Conservation (phyloP, 2,329 filamentous ascomycete genomes). For the Colletotrichum gloeosporioides region DNA sequence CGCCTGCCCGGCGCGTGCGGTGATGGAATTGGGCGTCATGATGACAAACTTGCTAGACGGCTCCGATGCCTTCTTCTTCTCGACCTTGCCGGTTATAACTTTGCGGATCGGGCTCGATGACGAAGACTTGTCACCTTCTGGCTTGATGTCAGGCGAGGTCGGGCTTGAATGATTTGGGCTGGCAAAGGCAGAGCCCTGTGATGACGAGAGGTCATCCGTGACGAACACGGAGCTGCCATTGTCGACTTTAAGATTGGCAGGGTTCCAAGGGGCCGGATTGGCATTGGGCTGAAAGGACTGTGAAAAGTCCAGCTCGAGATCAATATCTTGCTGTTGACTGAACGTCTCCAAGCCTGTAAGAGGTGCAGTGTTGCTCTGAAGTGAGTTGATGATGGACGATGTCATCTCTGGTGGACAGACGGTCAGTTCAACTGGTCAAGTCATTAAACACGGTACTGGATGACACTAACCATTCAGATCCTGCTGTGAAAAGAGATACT, state of each 20-base stretch:
- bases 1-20: slow-evolving; percentile 52
- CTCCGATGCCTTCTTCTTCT: slow-evolving; percentile 45
- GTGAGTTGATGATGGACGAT: slow-evolving; percentile 33
- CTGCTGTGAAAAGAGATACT: slow-evolving; percentile 42
- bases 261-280: slow-evolving; percentile 44
- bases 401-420: slow-evolving; percentile 28
- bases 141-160: slow-evolving; percentile 31
- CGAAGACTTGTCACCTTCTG: slow-evolving; percentile 31
- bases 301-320: slow-evolving; percentile 44
- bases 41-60: slow-evolving; percentile 54
- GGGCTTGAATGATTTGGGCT: slow-evolving; percentile 25
- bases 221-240: slow-evolving; percentile 36
- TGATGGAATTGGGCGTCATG: slow-evolving; percentile 59
- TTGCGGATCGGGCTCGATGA: slow-evolving; percentile 43
- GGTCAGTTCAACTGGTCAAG: background rate
- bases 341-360: slow-evolving; percentile 27
- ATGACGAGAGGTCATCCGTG: slow-evolving; percentile 44
- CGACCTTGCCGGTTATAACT: slow-evolving; percentile 47
- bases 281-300: slow-evolving; percentile 36
- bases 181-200: slow-evolving; percentile 32
- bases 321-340: slow-evolving; percentile 33
- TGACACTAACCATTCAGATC: slow-evolving; percentile 35
- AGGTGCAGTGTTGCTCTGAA: slow-evolving; percentile 30
- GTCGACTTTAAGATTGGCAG: slow-evolving; percentile 37
- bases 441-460: background rate